Conservation (phyloP, 1,139 yeast genomes). For the Blastobotrys petasosporus region DNA sequence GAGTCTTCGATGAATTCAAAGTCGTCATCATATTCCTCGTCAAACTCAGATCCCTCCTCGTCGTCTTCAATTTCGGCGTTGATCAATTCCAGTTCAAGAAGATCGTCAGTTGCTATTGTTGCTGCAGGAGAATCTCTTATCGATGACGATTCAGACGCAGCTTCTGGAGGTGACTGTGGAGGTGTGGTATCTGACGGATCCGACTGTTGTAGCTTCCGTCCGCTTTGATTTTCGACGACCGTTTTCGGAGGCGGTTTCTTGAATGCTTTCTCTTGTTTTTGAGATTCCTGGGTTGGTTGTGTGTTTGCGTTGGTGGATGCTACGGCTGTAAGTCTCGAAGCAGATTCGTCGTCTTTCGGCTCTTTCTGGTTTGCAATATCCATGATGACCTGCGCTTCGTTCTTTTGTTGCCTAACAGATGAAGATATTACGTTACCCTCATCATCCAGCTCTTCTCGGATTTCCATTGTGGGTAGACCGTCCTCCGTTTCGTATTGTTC, state of each 20-base stretch:
- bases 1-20: constrained; percentile 38
- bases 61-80: constrained; percentile 50
- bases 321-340: constrained; percentile 7
- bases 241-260: not conserved
- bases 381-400: constrained; percentile 19
- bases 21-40: constrained; percentile 40
- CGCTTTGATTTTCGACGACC: too few relatives aligned
- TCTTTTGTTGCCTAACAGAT: constrained; percentile 25
- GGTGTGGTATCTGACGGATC: constrained; percentile 4
- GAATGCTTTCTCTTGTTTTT: too few relatives aligned
- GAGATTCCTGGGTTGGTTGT: too few relatives aligned
- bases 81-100: constrained; percentile 45
- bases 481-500: constrained; percentile 45
- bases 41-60: constrained; percentile 35
- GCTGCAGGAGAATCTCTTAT: not conserved
- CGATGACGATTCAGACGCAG: not conserved
- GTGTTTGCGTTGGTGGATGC: too few relatives aligned
- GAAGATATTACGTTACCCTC: constrained; percentile 55
- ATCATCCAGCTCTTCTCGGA: constrained; percentile 78
- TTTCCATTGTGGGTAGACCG: constrained; percentile 52
- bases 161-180: constrained; percentile 13
- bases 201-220: too few relatives aligned
- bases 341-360: constrained; percentile 1
- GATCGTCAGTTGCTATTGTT: constrained; percentile 44
- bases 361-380: constrained; percentile 15